Evolutionary conservation across 306 rosid species (phyloP).

Genomic region (Cicer pinnatifidum): DNA sequence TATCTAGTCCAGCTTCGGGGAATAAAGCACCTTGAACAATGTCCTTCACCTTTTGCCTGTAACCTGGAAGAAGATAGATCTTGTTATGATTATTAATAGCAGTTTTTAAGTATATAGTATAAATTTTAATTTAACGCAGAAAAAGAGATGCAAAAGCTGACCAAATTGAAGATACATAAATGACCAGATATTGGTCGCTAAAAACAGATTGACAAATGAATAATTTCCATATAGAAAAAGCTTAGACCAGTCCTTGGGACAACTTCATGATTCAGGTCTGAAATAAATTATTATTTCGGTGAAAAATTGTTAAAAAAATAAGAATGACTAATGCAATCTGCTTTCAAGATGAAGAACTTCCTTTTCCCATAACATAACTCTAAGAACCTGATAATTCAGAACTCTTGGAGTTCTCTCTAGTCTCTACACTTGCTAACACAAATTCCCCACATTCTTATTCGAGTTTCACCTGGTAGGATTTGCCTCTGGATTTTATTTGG

Average conservation of each 20-base stretch:
- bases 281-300: constrained; percentile 2
- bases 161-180: neutral
- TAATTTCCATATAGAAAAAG: neutral
- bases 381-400: neutral
- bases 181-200: neutral
- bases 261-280: constrained; percentile 27
- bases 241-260: constrained; percentile 2
- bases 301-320: neutral
- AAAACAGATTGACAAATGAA: constrained; percentile 17
- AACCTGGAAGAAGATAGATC: constrained; percentile 59
- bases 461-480: neutral
- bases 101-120: constrained; percentile 8
- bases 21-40: constrained; percentile 90
- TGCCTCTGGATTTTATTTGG: neutral
- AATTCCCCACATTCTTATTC: neutral
- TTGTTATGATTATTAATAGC: neutral
- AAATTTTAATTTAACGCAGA: constrained; percentile 1
- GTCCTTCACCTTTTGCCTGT: constrained; percentile 74
- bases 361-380: neutral
- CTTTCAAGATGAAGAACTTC: neutral
- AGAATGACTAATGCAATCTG: neutral
- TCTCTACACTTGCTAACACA: neutral
- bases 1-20: constrained; percentile 88
- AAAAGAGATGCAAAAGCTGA: constrained; percentile 22
- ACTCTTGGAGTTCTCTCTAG: neutral